phyloP scores from a whole-genome alignment of 768 basidiomycete species.

The Panaeolus papilionaceus region DNA sequence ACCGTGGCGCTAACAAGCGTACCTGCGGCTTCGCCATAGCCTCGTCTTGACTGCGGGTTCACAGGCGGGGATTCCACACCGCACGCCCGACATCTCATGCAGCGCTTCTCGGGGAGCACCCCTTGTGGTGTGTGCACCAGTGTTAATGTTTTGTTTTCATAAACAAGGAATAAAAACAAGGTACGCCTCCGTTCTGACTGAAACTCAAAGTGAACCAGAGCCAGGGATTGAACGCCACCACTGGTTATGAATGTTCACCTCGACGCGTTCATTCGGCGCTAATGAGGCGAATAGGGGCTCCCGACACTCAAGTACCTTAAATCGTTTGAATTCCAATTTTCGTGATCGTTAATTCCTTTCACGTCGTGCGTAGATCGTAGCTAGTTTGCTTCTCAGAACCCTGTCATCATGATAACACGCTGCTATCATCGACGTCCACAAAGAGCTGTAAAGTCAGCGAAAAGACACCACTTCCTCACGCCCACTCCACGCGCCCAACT shows the following conservation, averaged over 20 bases:
- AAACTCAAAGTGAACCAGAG: neutral
- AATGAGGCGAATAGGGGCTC: constrained; percentile 2
- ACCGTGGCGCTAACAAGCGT: neutral
- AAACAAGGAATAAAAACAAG: neutral
- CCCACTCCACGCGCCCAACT: too few species aligned
- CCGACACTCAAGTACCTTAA: neutral
- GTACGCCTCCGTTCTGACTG: neutral
- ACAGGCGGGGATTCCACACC: neutral
- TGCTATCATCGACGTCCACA: neutral
- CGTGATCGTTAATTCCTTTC: neutral
- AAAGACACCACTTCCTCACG: too few species aligned
- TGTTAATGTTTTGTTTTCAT: neutral
- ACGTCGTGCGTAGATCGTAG: neutral
- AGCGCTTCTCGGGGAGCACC: neutral
- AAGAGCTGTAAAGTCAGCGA: neutral
- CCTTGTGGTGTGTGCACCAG: neutral
- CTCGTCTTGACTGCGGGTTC: neutral
- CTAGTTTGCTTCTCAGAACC: neutral
- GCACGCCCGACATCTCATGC: neutral
- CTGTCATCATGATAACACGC: too few species aligned
- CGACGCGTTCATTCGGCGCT: constrained; percentile 6
- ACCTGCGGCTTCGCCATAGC: neutral
- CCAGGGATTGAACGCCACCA: neutral
- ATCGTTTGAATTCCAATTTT: neutral
- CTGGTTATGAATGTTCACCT: neutral